These are phyloP conservation scores for Monosporascus sp. DNA, from an alignment of 2,329 filamentous ascomycete genomes.

Conservation along the genomic window DNA sequence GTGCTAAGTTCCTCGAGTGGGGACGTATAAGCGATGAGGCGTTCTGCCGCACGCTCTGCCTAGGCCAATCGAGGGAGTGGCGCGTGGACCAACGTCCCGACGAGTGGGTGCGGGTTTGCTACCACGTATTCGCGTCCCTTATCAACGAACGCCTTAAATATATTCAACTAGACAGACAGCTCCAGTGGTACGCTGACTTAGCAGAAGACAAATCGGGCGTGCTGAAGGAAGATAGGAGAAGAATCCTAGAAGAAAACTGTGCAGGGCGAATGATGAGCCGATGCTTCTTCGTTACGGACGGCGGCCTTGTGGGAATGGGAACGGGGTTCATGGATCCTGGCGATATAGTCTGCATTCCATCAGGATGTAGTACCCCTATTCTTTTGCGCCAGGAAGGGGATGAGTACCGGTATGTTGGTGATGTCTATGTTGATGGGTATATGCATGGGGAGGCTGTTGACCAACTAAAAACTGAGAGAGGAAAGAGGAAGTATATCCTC, in stretches of 20 bases:
- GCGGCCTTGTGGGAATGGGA: conserved; percentile 25
- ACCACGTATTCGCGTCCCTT: conserved; percentile 15
- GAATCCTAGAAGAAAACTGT: conserved; percentile 13
- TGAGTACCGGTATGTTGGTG: conserved; percentile 27
- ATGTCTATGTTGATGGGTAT: conserved; percentile 29
- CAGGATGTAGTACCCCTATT: conserved; percentile 30
- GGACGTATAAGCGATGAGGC: conserved; percentile 6
- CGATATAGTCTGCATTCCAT: conserved; percentile 28
- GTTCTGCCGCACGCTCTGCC: conserved; percentile 25
- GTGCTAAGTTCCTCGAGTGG: conserved; percentile 19
- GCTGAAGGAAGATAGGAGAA: background rate
- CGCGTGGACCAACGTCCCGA: conserved; percentile 1
- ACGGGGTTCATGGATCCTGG: conserved; percentile 23
- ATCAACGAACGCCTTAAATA: conserved; percentile 13
- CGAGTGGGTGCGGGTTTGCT: conserved; percentile 16
- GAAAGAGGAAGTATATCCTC: background rate
- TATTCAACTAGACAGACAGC: conserved; percentile 9
- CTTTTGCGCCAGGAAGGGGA: conserved; percentile 22
- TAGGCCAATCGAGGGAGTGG: conserved; percentile 17
- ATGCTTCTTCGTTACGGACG: conserved; percentile 17
- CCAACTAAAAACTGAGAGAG: background rate
- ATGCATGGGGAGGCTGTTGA: conserved; percentile 28
- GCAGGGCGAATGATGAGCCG: conserved; percentile 17
- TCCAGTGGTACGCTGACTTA: conserved; percentile 4
- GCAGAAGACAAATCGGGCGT: background rate